phyloP scores from a whole-genome alignment of 2,329 filamentous ascomycete genomes.

The Daldinia eschscholtzii region DNA sequence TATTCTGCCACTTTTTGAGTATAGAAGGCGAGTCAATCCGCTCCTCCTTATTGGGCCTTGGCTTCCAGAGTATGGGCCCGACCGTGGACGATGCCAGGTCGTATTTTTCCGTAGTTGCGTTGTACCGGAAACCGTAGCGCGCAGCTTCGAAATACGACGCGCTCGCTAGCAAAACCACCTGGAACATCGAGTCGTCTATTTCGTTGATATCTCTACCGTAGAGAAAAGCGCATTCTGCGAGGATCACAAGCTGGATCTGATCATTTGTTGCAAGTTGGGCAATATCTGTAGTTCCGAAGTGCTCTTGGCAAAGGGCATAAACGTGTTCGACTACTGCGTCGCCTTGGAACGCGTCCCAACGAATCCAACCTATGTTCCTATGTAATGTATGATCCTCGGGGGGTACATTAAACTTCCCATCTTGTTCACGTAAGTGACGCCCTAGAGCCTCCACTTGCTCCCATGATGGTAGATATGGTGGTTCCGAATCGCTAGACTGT shows the following conservation, averaged over 20 bases:
- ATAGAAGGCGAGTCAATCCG: constrained; percentile 18
- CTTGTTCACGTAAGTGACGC: neutral
- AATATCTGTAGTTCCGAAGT: constrained; percentile 5
- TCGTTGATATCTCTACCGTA: constrained; percentile 1
- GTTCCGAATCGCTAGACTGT: neutral
- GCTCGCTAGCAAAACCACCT: constrained; percentile 6
- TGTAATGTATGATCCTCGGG: constrained; percentile 20
- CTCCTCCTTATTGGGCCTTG: constrained; percentile 11
- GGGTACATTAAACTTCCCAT: neutral
- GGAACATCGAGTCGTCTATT: neutral
- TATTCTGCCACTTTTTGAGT: constrained; percentile 27
- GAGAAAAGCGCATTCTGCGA: constrained; percentile 6
- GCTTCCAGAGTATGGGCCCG: constrained; percentile 12
- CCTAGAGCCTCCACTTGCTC: neutral
- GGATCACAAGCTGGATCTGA: constrained; percentile 20
- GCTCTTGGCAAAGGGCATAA: neutral
- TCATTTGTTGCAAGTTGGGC: neutral
- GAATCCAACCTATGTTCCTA: constrained; percentile 31
- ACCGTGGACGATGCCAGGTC: neutral
- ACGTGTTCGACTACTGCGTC: neutral
- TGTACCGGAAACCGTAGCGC: constrained; percentile 10
- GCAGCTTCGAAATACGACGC: constrained; percentile 16
- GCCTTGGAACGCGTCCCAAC: constrained; percentile 11
- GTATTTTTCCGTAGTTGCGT: neutral
- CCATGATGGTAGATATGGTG: neutral